phyloP scores from a whole-genome alignment of 1,139 yeast genomes.

The Scheffersomyces cryptocercus region DNA sequence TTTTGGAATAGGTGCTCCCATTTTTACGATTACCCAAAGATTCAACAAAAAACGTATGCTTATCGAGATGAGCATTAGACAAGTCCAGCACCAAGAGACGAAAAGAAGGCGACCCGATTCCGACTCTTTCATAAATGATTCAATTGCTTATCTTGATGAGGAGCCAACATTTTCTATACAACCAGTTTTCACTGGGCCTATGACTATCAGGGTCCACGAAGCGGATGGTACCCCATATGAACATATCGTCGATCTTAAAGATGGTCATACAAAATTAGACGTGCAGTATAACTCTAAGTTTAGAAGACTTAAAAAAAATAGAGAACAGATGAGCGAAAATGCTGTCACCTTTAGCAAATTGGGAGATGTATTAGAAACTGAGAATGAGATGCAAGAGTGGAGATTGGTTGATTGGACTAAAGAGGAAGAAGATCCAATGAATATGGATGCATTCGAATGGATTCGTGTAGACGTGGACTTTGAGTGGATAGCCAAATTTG shows the following conservation, averaged over 20 bases:
- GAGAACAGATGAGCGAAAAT: conserved; percentile 44
- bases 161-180: conserved; percentile 42
- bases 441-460: conserved; percentile 96
- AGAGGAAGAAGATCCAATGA: conserved; percentile 66
- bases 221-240: conserved; percentile 99
- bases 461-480: conserved; percentile 93
- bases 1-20: conserved; percentile 84
- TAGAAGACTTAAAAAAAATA: conserved; percentile 64
- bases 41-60: conserved; percentile 93
- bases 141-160: conserved; percentile 41
- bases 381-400: conserved; percentile 71
- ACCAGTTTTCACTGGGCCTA: conserved; percentile 80
- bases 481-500: conserved; percentile 89
- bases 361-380: conserved; percentile 73
- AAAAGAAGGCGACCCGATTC: conserved; percentile 34
- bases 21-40: conserved; percentile 82
- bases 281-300: conserved; percentile 94
- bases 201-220: conserved; percentile 95
- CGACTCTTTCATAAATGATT: conserved; percentile 46
- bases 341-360: conserved; percentile 54
- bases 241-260: conserved; percentile 91
- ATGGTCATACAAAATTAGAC: conserved; percentile 80
- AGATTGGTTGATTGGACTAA: conserved; percentile 69
- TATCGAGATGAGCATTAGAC: conserved; percentile 92
- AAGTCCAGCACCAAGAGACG: conserved; percentile 72